A percentile compares a stretch with the other conserved stretches of the same genome.
These are phyloP conservation scores for Salix dunnii DNA, from an alignment of 345 rosid species.

Conservation along the genomic window DNA sequence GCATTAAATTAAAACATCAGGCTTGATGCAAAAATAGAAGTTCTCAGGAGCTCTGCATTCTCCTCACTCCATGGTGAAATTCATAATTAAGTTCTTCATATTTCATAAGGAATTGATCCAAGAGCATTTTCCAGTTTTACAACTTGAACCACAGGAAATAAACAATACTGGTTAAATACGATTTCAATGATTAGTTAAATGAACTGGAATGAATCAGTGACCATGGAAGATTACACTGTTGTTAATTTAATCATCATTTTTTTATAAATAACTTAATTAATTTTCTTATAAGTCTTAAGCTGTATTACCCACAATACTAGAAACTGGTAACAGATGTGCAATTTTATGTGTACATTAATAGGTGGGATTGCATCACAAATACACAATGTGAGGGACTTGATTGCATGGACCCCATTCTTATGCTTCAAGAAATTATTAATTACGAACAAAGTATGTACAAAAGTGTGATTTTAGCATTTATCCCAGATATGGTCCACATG, in stretches of 20 bases:
- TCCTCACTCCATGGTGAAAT: not conserved
- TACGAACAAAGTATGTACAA: not conserved
- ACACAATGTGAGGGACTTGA: not conserved
- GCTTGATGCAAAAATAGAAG: not conserved
- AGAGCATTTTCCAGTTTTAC: not conserved
- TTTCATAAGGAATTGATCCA: not conserved
- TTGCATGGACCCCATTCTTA: not conserved
- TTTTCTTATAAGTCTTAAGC: not conserved
- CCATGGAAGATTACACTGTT: not conserved
- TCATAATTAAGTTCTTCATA: not conserved
- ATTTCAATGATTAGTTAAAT: not conserved
- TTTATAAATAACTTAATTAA: not conserved
- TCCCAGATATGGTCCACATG: not conserved
- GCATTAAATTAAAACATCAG: slow-evolving; percentile 23
- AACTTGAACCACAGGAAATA: not conserved
- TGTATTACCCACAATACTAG: not conserved
- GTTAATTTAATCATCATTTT: not conserved
- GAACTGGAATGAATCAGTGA: not conserved
- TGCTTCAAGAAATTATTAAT: not conserved
- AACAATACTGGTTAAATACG: not conserved
- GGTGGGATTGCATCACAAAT: not conserved
- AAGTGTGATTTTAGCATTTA: not conserved
- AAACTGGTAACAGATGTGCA: not conserved
- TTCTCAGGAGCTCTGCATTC: not conserved
- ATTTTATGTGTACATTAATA: not conserved